phyloP scores from a whole-genome alignment of 208 protist species.

The Lotmaria passim region DNA sequence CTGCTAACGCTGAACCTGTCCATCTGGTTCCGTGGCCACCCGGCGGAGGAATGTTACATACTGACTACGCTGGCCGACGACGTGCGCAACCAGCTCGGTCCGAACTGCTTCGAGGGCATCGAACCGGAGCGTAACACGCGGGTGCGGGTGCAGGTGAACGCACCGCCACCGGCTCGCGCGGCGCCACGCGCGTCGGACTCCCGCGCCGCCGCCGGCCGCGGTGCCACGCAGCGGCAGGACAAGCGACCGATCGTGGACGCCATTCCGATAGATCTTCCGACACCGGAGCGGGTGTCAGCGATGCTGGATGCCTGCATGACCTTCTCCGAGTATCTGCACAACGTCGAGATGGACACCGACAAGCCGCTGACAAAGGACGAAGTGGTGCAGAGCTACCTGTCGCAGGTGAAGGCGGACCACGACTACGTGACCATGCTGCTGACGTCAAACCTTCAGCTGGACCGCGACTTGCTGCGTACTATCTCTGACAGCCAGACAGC shows the following conservation, averaged over 20 bases:
- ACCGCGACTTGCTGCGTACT: slow-evolving; percentile 60
- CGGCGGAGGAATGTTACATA: slow-evolving; percentile 57
- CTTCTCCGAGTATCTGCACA: slow-evolving; percentile 82
- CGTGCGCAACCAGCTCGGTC: slow-evolving; percentile 58
- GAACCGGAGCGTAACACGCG: slow-evolving; percentile 49
- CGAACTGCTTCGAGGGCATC: slow-evolving; percentile 78
- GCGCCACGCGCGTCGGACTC: not conserved
- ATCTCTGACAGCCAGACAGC: slow-evolving; percentile 61
- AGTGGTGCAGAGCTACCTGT: slow-evolving; percentile 57
- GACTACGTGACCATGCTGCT: slow-evolving; percentile 64
- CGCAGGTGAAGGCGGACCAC: slow-evolving; percentile 63
- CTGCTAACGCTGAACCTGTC: slow-evolving; percentile 82
- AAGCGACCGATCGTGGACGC: slow-evolving; percentile 53
- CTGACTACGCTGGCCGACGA: slow-evolving; percentile 72
- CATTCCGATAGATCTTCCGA: slow-evolving; percentile 68
- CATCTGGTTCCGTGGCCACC: slow-evolving; percentile 84
- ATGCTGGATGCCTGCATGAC: slow-evolving; percentile 85
- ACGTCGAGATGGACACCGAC: slow-evolving; percentile 44
- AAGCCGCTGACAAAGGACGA: slow-evolving; percentile 54
- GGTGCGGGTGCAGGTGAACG: slow-evolving; percentile 23
- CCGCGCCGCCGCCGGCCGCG: not conserved
- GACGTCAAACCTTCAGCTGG: slow-evolving; percentile 63
- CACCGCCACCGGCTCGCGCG: not conserved
- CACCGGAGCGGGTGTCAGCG: slow-evolving; percentile 49
- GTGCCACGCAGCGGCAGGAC: slow-evolving; percentile 13